A percentile compares a stretch with the other conserved stretches of the same genome.
Conservation (phyloP, 352 stramenopile species). For the Phytophthora chlamydospora region DNA sequence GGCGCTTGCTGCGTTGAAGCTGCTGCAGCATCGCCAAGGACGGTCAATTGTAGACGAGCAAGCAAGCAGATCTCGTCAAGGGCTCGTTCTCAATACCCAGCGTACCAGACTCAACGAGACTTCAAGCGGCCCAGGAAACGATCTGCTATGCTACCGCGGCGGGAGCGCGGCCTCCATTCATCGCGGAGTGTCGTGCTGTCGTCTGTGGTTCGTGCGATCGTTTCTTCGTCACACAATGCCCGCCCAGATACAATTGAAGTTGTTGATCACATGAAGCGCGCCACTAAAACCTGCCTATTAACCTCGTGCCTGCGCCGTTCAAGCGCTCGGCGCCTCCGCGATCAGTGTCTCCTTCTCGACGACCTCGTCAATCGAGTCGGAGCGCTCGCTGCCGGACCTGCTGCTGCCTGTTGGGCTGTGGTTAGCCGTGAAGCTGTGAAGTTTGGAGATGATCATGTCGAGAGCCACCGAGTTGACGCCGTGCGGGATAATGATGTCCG, state of each 20-base stretch:
- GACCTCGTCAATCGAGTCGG: conserved; percentile 48
- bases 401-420: conserved; percentile 46
- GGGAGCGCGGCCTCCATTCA: conserved; percentile 12
- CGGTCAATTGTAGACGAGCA: conserved; percentile 11
- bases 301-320: conserved; percentile 19
- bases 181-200: conserved; percentile 15
- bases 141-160: background rate
- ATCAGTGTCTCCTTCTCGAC: too few species aligned
- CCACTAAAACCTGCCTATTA: conserved; percentile 29
- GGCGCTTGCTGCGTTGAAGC: conserved; percentile 6
- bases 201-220: conserved; percentile 7
- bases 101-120: conserved; percentile 5
- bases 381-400: conserved; percentile 49
- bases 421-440: conserved; percentile 78
- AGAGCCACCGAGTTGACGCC: conserved; percentile 94
- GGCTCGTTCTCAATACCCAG: conserved; percentile 10
- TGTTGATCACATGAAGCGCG: conserved; percentile 27
- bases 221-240: conserved; percentile 17
- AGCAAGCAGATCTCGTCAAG: conserved; percentile 8
- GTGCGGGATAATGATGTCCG: conserved; percentile 96
- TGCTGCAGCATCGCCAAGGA: conserved; percentile 3
- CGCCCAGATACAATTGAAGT: conserved; percentile 29
- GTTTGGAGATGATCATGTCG: conserved; percentile 93
- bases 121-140: conserved; percentile 9
- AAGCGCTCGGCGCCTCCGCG: conserved; percentile 17